Conservation (phyloP, 257 asterid genomes). For the Solanum bulbocastanum region DNA sequence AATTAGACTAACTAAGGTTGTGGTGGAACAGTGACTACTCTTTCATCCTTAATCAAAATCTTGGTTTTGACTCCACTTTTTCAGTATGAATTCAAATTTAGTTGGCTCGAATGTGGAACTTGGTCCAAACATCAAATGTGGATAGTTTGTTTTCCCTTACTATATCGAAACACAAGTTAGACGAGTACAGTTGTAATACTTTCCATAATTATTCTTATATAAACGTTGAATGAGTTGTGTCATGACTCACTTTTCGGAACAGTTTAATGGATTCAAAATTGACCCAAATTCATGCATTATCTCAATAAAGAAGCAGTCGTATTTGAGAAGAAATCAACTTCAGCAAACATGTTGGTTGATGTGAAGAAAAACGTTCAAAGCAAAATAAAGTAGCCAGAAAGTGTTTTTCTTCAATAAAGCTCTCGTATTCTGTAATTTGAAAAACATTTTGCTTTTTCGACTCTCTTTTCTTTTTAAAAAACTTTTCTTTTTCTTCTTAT, state of each 20-base stretch:
- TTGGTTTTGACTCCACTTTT: background rate
- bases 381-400: background rate
- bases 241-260: background rate
- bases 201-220: background rate
- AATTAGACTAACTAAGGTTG: background rate
- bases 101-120: background rate
- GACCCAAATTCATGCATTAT: background rate
- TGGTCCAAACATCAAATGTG: background rate
- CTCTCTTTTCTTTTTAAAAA: background rate
- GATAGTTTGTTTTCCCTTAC: background rate
- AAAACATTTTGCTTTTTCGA: background rate
- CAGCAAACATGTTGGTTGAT: background rate
- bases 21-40: too few species aligned
- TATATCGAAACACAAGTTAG: background rate
- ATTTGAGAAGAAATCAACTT: background rate
- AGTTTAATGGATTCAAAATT: background rate
- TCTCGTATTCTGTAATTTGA: background rate
- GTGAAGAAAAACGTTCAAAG: background rate
- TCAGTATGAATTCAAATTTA: background rate
- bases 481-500: background rate
- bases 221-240: background rate
- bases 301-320: background rate
- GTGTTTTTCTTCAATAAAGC: background rate
- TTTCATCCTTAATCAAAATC: background rate
- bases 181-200: background rate